These are phyloP conservation scores for Phaffomyces thermotolerans DNA, from an alignment of 805 yeast species.

Conservation along the genomic window DNA sequence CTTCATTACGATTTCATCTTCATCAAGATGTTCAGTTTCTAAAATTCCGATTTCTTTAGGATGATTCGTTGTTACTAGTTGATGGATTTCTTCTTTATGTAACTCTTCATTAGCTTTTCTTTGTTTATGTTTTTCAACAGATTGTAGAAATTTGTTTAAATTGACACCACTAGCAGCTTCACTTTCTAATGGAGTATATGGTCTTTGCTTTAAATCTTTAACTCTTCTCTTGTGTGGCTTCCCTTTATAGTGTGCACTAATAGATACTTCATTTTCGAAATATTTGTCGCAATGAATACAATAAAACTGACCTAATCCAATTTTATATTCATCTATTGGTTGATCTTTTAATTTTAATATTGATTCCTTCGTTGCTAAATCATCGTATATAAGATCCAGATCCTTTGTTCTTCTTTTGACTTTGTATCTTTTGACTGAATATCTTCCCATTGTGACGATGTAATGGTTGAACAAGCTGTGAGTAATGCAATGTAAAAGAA, in stretches of 20 bases:
- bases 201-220: slow-evolving; percentile 64
- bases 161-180: slow-evolving; percentile 86
- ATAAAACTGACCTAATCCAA: slow-evolving; percentile 92
- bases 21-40: slow-evolving; percentile 11
- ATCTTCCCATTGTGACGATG: slow-evolving; percentile 62
- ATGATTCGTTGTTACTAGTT: slow-evolving; percentile 20
- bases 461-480: background rate
- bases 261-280: slow-evolving; percentile 69
- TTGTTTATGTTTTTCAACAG: slow-evolving; percentile 54
- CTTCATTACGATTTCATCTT: slow-evolving; percentile 20
- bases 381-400: slow-evolving; percentile 74
- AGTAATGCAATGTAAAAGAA: no score
- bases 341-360: slow-evolving; percentile 67
- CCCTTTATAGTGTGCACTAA: slow-evolving; percentile 63
- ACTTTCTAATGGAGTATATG: slow-evolving; percentile 82
- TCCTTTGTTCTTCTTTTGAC: slow-evolving; percentile 85
- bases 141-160: slow-evolving; percentile 54
- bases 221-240: slow-evolving; percentile 86
- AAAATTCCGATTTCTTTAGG: slow-evolving; percentile 24
- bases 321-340: slow-evolving; percentile 79
- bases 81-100: slow-evolving; percentile 34
- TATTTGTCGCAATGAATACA: slow-evolving; percentile 93
- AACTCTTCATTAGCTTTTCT: slow-evolving; percentile 41
- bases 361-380: slow-evolving; percentile 57
- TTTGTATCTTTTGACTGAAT: slow-evolving; percentile 79